Percentiles rank a stretch among this genome's conserved stretches.
Evolutionary conservation across 2,329 filamentous ascomycete species (phyloP).

Genomic region (Amphichorda felina): DNA sequence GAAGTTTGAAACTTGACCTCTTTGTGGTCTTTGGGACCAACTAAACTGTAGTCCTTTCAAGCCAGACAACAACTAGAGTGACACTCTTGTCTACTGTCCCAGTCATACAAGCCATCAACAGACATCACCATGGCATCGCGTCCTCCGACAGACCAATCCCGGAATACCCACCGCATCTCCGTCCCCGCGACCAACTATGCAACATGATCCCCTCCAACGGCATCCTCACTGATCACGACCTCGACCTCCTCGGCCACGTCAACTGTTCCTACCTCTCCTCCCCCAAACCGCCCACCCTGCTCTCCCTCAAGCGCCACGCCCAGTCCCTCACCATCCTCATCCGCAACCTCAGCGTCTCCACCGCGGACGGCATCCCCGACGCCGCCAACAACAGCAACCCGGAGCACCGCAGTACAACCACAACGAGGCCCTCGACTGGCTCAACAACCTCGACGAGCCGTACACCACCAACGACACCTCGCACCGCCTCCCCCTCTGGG

Average conservation of each 20-base stretch:
- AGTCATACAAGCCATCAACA: no score
- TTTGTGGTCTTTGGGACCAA: no score
- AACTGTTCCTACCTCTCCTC: conserved; percentile 49
- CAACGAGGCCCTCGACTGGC: conserved; percentile 44
- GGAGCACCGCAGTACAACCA: conserved; percentile 16
- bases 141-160: no score
- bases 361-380: conserved; percentile 7
- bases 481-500: conserved; percentile 33
- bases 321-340: conserved; percentile 45
- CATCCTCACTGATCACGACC: conserved; percentile 8
- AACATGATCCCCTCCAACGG: conserved; percentile 11
- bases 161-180: no score
- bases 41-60: no score
- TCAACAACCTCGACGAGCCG: conserved; percentile 34
- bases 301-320: conserved; percentile 46
- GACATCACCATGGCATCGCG: not conserved
- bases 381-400: conserved; percentile 13
- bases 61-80: no score
- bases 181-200: conserved; percentile 15
- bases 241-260: conserved; percentile 24
- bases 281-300: conserved; percentile 38
- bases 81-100: no score
- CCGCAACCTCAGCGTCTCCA: conserved; percentile 28
- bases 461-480: conserved; percentile 35
- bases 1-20: no score